Evolutionary conservation across 225 moss, liverwort and hornwort genomes (phyloP), one percentile per base, ranked within the genome.

Genomic region (Marchantia polymorpha): DNA sequence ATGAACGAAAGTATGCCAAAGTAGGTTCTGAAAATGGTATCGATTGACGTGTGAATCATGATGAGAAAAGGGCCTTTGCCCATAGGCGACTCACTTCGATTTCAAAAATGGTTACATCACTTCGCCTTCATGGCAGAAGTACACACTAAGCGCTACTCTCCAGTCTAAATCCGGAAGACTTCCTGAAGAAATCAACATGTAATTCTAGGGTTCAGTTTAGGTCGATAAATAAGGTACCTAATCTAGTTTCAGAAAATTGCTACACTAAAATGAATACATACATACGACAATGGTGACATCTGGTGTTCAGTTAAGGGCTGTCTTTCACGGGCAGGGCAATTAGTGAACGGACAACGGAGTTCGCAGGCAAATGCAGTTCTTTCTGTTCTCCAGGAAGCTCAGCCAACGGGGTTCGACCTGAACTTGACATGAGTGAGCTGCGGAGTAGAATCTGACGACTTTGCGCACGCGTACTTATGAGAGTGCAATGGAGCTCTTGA

Each of bases 171-270:
- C 71, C 71, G 71, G 71, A 72, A 72, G 71, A 72, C 71, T 49
- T 72, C 69, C 71, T 49, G 51, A 0, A 23, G 71, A 72, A 72
- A 50, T 72, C 71, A 50, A 72, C 71, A 72, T 72, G 51, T 72
- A 50, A 10, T n/a, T 49, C 17, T 68, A 31, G 17, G 17, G 39
- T 19, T 23, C 1, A 58, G 17, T 16, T 58, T 39, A 39, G 39
- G 39, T 39, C 5, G 39, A 39, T 39, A 2, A 3, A 16, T 58
- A 4, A 58, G 19, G 17, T 58, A 58, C 13, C 58, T 58, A 20
- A 0, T 20, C 58, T 58, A 15, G 4, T 0, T 17, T 58, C 58
- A 15, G 58, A 15, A 17, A 5, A 61, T 19, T 39, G 61, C 61
- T 0, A 23, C 65, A 25, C 11, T 26, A 12, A 27, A 26, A 65